Conservation (phyloP, 805 yeast genomes). For the Wickerhamomyces pijperi region DNA sequence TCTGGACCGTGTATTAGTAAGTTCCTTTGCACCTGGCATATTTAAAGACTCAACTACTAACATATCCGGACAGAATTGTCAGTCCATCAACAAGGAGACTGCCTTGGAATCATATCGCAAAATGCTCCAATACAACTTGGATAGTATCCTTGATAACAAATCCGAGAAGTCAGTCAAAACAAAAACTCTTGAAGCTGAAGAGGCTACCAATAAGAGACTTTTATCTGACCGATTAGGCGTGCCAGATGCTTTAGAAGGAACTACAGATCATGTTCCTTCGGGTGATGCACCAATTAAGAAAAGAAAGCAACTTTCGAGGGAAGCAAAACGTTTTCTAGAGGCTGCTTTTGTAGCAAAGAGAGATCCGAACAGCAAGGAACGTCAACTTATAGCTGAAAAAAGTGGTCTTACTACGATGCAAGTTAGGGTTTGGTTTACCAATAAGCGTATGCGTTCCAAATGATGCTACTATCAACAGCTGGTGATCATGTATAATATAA, state of each 20-base stretch:
- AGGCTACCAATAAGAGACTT: not conserved
- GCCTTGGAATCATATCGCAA: not conserved
- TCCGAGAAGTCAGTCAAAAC: not conserved
- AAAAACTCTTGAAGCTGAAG: not conserved
- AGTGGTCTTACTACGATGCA: slow-evolving; percentile 20
- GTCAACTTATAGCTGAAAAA: slow-evolving; percentile 19
- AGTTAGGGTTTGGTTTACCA: slow-evolving; percentile 26
- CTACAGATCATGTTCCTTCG: not conserved
- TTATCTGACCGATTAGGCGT: not conserved
- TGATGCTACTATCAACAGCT: not conserved
- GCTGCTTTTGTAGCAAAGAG: slow-evolving; percentile 13
- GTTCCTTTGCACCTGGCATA: not conserved
- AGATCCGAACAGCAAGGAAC: slow-evolving; percentile 20
- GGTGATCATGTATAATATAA: no score
- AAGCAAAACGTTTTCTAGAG: slow-evolving; percentile 10
- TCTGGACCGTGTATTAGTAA: slow-evolving; percentile 1
- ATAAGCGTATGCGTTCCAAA: slow-evolving; percentile 20
- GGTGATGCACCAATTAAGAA: not conserved
- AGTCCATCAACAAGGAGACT: slow-evolving; percentile 1
- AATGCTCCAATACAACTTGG: not conserved
- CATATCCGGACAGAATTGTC: not conserved
- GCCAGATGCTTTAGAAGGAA: not conserved
- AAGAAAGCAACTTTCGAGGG: slow-evolving; percentile 6
- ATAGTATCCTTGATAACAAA: not conserved
- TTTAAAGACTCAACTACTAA: not conserved